Conservation (phyloP, 805 yeast species). For the Saturnispora bothae region DNA sequence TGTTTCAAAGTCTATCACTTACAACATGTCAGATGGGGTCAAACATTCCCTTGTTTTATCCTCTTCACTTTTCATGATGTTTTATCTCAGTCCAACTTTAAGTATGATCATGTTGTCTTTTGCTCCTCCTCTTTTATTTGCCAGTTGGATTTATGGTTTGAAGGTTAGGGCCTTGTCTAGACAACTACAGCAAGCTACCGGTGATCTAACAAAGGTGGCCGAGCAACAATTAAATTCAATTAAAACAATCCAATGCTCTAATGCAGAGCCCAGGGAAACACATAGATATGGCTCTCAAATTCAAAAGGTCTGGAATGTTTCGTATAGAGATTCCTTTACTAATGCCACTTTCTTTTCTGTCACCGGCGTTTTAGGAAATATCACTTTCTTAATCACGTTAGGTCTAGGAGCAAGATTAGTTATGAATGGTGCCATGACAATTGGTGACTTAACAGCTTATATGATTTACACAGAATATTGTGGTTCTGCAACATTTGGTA, state of each 20-base stretch:
- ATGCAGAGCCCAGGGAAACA: constrained; percentile 74
- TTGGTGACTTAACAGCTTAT: constrained; percentile 86
- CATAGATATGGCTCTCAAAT: constrained; percentile 66
- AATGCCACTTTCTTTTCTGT: constrained; percentile 72
- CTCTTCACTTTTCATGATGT: constrained; percentile 88
- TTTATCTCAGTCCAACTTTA: constrained; percentile 66
- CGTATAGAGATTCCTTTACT: constrained; percentile 71
- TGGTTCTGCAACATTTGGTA: constrained; percentile 83
- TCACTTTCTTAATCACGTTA: constrained; percentile 63
- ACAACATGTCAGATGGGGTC: constrained; percentile 84
- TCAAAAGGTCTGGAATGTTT: constrained; percentile 53
- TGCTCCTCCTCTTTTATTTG: constrained; percentile 75
- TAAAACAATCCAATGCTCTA: constrained; percentile 81
- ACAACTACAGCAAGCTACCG: constrained; percentile 74
- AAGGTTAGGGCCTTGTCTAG: constrained; percentile 67
- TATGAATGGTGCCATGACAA: constrained; percentile 56
- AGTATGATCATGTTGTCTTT: constrained; percentile 68
- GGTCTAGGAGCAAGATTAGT: constrained; percentile 78
- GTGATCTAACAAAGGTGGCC: constrained; percentile 78
- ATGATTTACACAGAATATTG: constrained; percentile 94
- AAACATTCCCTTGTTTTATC: constrained; percentile 71
- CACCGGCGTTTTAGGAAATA: constrained; percentile 77
- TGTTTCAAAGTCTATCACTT: constrained; percentile 77
- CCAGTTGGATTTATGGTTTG: constrained; percentile 77
- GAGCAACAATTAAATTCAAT: constrained; percentile 85